Evolutionary conservation across 305 asterid species (phyloP).

Genomic region (Fraxinus angustifolia): DNA sequence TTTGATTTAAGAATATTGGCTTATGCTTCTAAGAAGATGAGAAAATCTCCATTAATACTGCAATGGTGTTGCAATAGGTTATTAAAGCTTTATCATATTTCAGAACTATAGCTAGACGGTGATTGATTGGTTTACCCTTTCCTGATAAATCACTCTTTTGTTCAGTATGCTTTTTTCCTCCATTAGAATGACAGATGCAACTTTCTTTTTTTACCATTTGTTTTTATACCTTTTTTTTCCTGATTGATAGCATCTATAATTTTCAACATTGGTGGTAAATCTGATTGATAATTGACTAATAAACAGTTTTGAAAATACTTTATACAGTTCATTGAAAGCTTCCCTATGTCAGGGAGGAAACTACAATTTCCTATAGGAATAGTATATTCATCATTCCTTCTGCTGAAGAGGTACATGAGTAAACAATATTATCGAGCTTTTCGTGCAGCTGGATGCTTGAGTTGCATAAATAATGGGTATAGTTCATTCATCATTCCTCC

Average conservation of each 20-base stretch:
- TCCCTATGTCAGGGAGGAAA: background rate
- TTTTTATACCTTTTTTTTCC: background rate
- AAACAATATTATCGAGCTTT: background rate
- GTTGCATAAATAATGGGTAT: background rate
- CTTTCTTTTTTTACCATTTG: background rate
- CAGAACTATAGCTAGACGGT: background rate
- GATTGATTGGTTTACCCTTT: background rate
- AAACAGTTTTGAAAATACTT: background rate
- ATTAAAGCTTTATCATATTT: background rate
- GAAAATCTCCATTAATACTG: background rate
- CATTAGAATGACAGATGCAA: background rate
- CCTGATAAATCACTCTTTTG: background rate
- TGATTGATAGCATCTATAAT: background rate
- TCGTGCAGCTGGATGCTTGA: background rate
- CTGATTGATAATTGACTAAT: background rate
- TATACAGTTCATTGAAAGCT: background rate
- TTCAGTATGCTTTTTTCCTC: background rate
- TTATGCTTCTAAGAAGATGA: background rate
- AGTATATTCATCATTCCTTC: background rate
- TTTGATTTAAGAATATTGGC: background rate
- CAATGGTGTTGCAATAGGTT: background rate
- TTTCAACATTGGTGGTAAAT: background rate
- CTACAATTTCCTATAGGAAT: background rate
- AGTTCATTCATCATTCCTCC: background rate
- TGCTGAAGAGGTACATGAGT: background rate